A percentile compares a stretch with the other conserved stretches of the same genome.
phyloP scores from a whole-genome alignment of 2,329 filamentous ascomycete genomes.

The Chaetothyriales sp. region DNA sequence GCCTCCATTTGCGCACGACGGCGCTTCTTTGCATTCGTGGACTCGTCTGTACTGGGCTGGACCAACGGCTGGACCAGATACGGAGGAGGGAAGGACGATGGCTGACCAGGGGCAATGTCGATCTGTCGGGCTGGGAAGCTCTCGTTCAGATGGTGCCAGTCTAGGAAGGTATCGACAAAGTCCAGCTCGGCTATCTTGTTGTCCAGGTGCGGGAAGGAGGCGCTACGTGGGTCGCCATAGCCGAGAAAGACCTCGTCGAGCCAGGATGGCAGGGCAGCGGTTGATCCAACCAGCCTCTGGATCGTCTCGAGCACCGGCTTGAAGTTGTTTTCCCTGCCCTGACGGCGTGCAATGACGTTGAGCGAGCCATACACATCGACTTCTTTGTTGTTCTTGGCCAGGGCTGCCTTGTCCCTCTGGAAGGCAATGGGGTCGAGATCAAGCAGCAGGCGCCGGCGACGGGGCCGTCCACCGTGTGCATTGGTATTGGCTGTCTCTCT shows the following conservation, averaged over 20 bases:
- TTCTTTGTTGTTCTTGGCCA: constrained; percentile 45
- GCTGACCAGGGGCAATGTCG: constrained; percentile 57
- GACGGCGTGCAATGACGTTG: constrained; percentile 72
- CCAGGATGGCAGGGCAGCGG: constrained; percentile 77
- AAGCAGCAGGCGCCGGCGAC: constrained; percentile 56
- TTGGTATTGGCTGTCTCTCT: constrained; percentile 50
- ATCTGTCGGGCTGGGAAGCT: constrained; percentile 77
- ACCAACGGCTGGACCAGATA: constrained; percentile 63
- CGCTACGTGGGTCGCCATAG: constrained; percentile 80
- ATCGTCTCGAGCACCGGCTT: constrained; percentile 86
- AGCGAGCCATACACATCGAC: constrained; percentile 71
- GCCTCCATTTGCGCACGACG: constrained; percentile 61
- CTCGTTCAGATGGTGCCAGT: constrained; percentile 87
- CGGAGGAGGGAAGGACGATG: constrained; percentile 66
- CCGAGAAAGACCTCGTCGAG: constrained; percentile 95
- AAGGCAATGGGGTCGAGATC: constrained; percentile 69
- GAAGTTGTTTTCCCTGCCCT: constrained; percentile 91
- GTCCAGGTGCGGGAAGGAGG: constrained; percentile 67
- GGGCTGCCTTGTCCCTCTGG: constrained; percentile 55
- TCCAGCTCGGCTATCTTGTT: constrained; percentile 68
- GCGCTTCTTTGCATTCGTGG: constrained; percentile 63
- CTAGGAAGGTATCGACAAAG: constrained; percentile 83
- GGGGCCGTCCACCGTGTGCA: constrained; percentile 42
- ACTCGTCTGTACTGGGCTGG: constrained; percentile 36
- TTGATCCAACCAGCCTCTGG: constrained; percentile 66